Evolutionary conservation across 768 basidiomycete species (phyloP).

Genomic region (Dacryopinax spathularia): DNA sequence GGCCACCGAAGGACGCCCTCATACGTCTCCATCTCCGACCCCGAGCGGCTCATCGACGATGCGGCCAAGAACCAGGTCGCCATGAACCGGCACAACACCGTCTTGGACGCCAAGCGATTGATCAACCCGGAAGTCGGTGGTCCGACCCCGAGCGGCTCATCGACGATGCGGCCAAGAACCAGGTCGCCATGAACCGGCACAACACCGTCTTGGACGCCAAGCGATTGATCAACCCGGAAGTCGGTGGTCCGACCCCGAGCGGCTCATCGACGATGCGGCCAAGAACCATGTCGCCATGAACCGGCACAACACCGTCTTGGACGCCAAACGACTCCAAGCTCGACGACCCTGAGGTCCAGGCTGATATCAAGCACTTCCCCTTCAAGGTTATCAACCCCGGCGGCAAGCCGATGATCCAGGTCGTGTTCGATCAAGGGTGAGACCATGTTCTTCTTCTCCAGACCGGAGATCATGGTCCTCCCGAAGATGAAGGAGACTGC

Average conservation of each 20-base stretch:
- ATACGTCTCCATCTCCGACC: too few relatives aligned
- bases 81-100: too few relatives aligned
- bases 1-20: too few relatives aligned
- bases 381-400: slow-evolving; percentile 23
- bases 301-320: slow-evolving; percentile 91
- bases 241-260: slow-evolving; percentile 86
- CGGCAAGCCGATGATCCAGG: slow-evolving; percentile 35
- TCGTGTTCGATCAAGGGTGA: slow-evolving; percentile 34
- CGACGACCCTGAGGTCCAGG: slow-evolving; percentile 34
- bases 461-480: slow-evolving; percentile 35
- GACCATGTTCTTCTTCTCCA: slow-evolving; percentile 32
- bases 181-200: slow-evolving; percentile 95
- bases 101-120: too few relatives aligned
- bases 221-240: too few relatives aligned
- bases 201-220: slow-evolving; percentile 97
- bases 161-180: slow-evolving; percentile 98
- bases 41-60: too few relatives aligned
- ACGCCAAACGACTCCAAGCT: slow-evolving; percentile 96
- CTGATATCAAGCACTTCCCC: slow-evolving; percentile 30
- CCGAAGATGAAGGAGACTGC: slow-evolving; percentile 38
- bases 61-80: too few relatives aligned
- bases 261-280: slow-evolving; percentile 96
- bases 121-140: too few relatives aligned
- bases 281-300: slow-evolving; percentile 99
- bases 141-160: too few relatives aligned